Conservation (phyloP, 2,329 filamentous ascomycete genomes). For the Blastomyces parvus region DNA sequence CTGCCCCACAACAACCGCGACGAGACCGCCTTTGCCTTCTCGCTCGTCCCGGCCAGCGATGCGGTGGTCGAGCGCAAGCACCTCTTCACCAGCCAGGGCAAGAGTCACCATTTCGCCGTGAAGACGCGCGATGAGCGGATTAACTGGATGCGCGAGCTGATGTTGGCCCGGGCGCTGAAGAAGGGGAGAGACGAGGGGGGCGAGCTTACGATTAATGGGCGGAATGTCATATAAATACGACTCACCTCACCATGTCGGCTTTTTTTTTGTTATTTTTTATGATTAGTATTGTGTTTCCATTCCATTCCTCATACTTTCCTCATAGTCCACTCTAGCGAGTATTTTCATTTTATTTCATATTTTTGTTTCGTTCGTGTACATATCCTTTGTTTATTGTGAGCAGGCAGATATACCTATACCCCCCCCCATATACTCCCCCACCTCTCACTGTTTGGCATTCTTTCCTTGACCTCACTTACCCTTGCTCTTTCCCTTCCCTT, state of each 20-base stretch:
- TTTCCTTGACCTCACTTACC: neutral
- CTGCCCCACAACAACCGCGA: slow-evolving; percentile 14
- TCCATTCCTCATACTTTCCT: no score
- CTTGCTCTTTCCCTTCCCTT: neutral
- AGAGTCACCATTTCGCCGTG: slow-evolving; percentile 91
- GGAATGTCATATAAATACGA: slow-evolving; percentile 20
- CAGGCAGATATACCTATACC: neutral
- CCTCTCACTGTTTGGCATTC: neutral
- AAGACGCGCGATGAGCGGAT: slow-evolving; percentile 80
- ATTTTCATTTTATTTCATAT: neutral
- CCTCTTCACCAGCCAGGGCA: slow-evolving; percentile 43
- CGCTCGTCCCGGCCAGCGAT: slow-evolving; percentile 36
- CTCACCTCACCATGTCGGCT: neutral
- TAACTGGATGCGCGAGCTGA: slow-evolving; percentile 60
- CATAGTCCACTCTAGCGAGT: neutral
- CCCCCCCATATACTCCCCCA: no score
- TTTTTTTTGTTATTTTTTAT: neutral
- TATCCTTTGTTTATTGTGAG: slow-evolving; percentile 3
- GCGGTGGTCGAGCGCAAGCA: slow-evolving; percentile 36
- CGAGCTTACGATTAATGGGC: slow-evolving; percentile 23
- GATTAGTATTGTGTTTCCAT: neutral
- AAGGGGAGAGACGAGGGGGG: slow-evolving; percentile 26
- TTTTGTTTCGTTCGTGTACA: neutral
- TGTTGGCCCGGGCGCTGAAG: slow-evolving; percentile 37
- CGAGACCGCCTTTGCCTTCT: slow-evolving; percentile 34